Evolutionary conservation across 2,329 filamentous ascomycete species (phyloP).

Genomic region (Alternaria postmessia): DNA sequence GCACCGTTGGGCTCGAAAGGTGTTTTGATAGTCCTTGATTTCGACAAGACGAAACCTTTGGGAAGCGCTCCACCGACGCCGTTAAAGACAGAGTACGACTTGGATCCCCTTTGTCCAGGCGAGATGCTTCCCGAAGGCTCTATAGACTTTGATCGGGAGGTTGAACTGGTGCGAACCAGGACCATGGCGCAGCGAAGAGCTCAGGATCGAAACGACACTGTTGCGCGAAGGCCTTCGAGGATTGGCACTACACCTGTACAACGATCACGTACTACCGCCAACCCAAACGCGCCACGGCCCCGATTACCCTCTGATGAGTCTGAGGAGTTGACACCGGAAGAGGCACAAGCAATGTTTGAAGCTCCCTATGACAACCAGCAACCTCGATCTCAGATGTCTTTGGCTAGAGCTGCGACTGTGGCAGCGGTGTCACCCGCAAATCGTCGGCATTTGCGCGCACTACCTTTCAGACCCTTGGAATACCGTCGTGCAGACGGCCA

Average conservation of each 20-base stretch:
- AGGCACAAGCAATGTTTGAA: conserved; percentile 50
- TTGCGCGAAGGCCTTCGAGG: conserved; percentile 39
- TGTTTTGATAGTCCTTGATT: conserved; percentile 50
- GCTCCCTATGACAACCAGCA: conserved; percentile 52
- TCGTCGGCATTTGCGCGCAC: conserved; percentile 69
- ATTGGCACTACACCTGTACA: conserved; percentile 33
- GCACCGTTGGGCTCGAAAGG: conserved; percentile 46
- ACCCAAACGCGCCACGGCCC: conserved; percentile 28
- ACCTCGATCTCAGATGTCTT: conserved; percentile 50
- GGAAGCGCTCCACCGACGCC: conserved; percentile 33
- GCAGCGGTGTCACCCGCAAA: conserved; percentile 74
- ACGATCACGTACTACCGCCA: conserved; percentile 41
- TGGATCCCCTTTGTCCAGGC: conserved; percentile 49
- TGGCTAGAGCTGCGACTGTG: conserved; percentile 55
- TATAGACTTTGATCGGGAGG: conserved; percentile 53
- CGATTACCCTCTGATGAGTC: conserved; percentile 38
- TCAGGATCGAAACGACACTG: conserved; percentile 31
- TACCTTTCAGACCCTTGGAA: conserved; percentile 63
- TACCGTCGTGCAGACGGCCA: conserved; percentile 75
- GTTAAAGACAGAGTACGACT: conserved; percentile 46
- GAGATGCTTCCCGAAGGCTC: conserved; percentile 51
- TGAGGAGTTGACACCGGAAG: conserved; percentile 44
- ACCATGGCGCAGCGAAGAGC: conserved; percentile 50
- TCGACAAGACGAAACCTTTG: conserved; percentile 42
- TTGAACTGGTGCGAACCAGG: conserved; percentile 50